Evolutionary conservation across 2,329 filamentous ascomycete genomes (phyloP).

Genomic region (Trichoderma sp.): DNA sequence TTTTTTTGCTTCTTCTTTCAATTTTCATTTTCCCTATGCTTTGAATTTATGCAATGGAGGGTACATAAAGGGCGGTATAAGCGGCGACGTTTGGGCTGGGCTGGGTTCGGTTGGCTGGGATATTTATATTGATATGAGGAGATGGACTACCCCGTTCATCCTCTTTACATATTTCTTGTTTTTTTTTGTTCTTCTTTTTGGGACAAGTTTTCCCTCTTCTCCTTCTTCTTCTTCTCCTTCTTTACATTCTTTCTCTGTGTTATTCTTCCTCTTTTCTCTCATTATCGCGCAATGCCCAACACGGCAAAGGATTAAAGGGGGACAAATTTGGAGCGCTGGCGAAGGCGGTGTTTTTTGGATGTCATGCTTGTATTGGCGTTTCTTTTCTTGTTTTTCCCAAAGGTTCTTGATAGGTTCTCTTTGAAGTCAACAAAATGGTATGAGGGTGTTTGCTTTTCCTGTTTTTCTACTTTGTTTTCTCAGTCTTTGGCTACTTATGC

Average conservation of each 20-base stretch:
- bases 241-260: background rate
- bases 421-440: background rate
- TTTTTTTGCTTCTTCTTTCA: background rate
- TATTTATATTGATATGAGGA: background rate
- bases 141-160: background rate
- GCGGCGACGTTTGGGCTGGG: background rate
- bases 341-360: slow-evolving; percentile 20
- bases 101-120: background rate
- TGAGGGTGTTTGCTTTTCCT: background rate
- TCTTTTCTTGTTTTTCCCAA: background rate
- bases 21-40: slow-evolving; percentile 10
- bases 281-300: background rate
- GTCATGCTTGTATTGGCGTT: slow-evolving; percentile 8
- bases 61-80: background rate
- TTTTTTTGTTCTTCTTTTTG: background rate
- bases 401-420: background rate
- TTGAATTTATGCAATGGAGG: background rate
- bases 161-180: background rate
- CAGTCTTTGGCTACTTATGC: background rate
- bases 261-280: background rate
- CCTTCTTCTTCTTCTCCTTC: background rate
- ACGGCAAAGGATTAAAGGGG: background rate
- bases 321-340: slow-evolving; percentile 16
- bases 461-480: background rate
- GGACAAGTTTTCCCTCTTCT: too few species aligned